Evolutionary conservation across 257 asterid species (phyloP), one percentile per base, ranked within the genome.

Genomic region (Solanum piurae): DNA sequence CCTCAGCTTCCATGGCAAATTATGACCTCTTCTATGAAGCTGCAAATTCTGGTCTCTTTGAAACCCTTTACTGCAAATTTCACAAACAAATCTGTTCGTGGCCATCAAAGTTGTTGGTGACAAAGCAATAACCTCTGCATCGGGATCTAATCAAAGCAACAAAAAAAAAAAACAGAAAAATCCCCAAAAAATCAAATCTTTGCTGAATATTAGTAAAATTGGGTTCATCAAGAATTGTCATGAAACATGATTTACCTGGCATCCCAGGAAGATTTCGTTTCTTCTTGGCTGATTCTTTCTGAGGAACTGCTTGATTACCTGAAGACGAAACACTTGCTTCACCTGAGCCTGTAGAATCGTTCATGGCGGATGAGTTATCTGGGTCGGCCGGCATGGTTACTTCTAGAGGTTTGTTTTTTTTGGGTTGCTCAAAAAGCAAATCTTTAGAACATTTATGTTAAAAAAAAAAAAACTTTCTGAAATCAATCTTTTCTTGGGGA

Each of bases 11-110:
- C 98, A 95, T 4, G 98, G 98, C 88, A 95, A 87, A 88, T 95
- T 95, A 68, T 95, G 98, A 8, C 98, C 98, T 76, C 98, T 94
- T 88, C 98, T 90, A 76, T 95, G 98, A 72, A 95, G 98, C 94
- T 95, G 98, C 90, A 95, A 90, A 91, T 95, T 95, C 93, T 95
- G 98, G 92, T 95, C 98, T 86, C 98, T 92, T 73, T 95, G 98
- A 89, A 95, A 95, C 83, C 98, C 98, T 77, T 95, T 94, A 29
- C 88, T 93, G 93, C 98, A 95, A 77, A 95, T 93, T 91, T 95
- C 98, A 88, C 98, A 95, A 27, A 95, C 97, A 74, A 95, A 95
- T 92, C 98, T 92, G 79, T 94, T 95, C 38, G 97, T 95, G 12
- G 98, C 98, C 88, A 95, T 58, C 73, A 95, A 87, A 49, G 95